Evolutionary conservation across 768 basidiomycete genomes (phyloP).

Genomic region (Kwoniella sp.): DNA sequence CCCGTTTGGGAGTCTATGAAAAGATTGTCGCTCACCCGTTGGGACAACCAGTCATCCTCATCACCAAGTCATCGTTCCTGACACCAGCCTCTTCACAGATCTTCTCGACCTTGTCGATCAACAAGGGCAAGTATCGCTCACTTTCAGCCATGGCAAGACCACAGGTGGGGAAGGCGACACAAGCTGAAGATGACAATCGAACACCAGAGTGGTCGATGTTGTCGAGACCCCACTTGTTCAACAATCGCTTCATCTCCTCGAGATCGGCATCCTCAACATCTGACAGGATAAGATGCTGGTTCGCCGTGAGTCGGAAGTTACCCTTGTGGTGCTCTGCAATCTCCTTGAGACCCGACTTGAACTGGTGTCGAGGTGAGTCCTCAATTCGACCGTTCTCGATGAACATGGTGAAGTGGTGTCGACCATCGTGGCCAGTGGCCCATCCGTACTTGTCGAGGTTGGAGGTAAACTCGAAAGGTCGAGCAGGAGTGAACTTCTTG

Average conservation of each 20-base stretch:
- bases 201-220: slow-evolving; percentile 76
- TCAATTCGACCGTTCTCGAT: slow-evolving; percentile 98
- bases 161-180: slow-evolving; percentile 94
- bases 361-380: slow-evolving; percentile 79
- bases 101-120: slow-evolving; percentile 89
- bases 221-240: slow-evolving; percentile 85
- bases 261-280: slow-evolving; percentile 76
- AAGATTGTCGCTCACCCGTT: slow-evolving; percentile 47
- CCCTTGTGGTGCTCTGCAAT: slow-evolving; percentile 95
- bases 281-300: slow-evolving; percentile 88
- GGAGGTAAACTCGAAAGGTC: slow-evolving; percentile 76
- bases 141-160: slow-evolving; percentile 79
- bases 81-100: slow-evolving; percentile 92
- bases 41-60: slow-evolving; percentile 96
- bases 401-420: slow-evolving; percentile 87
- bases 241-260: slow-evolving; percentile 71
- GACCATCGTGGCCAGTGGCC: slow-evolving; percentile 81
- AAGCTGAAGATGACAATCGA: slow-evolving; percentile 86
- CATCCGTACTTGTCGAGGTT: slow-evolving; percentile 96
- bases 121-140: slow-evolving; percentile 84
- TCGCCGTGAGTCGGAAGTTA: slow-evolving; percentile 86
- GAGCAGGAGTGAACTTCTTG: slow-evolving; percentile 70
- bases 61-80: slow-evolving; percentile 90
- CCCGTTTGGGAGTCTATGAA: not conserved
- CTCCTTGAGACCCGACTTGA: slow-evolving; percentile 88